These are phyloP conservation scores for Coelastrella sp. DNA, from an alignment of 139 green algal species.

Conservation along the genomic window DNA sequence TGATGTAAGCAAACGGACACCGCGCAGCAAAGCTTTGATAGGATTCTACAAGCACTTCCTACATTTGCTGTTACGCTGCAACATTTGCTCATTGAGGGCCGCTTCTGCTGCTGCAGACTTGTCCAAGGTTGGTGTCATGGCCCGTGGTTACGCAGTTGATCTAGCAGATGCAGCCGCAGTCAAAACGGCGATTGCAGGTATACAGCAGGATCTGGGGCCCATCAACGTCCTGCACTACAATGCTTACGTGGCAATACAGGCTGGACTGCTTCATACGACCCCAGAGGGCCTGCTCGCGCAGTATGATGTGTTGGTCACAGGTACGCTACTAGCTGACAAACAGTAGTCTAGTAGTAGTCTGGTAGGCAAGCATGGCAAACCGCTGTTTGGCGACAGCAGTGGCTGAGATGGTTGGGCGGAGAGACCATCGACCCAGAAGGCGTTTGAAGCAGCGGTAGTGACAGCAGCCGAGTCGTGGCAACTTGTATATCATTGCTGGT, in stretches of 20 bases:
- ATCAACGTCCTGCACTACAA: slow-evolving; percentile 37
- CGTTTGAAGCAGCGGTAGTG: too few species aligned
- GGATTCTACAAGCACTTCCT: not conserved
- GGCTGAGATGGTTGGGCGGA: too few species aligned
- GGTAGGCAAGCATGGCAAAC: too few species aligned
- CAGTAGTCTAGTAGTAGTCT: too few species aligned
- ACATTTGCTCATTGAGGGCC: not conserved
- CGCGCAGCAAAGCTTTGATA: not conserved
- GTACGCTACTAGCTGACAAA: too few species aligned
- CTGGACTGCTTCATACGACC: not conserved
- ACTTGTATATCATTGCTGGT: too few species aligned
- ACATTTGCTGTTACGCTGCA: not conserved
- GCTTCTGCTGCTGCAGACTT: not conserved
- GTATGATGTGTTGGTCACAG: not conserved
- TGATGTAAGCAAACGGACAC: too few species aligned
- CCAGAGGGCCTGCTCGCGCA: not conserved
- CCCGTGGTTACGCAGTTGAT: slow-evolving; percentile 25
- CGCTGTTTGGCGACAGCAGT: too few species aligned
- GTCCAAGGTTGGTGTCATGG: not conserved
- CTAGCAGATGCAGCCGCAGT: slow-evolving; percentile 44
- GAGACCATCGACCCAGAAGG: too few species aligned
- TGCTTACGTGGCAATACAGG: not conserved
- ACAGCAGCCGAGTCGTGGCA: too few species aligned
- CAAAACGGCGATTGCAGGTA: slow-evolving; percentile 14
- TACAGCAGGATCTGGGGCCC: not conserved